Evolutionary conservation across 1,284 basidiomycete species (phyloP).

Genomic region (Irpex sp.): DNA sequence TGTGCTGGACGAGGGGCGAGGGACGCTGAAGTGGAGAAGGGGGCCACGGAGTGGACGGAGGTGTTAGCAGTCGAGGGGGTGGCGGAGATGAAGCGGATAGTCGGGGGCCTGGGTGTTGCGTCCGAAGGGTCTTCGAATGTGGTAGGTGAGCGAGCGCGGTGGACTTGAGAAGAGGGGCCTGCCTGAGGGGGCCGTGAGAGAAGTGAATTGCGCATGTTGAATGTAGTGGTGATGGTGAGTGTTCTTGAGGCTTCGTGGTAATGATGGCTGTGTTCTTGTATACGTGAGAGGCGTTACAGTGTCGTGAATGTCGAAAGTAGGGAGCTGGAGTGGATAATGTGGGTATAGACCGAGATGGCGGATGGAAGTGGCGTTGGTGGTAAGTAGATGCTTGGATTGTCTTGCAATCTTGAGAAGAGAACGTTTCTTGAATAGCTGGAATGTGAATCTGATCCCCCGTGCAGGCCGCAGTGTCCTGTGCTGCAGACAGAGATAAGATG

Average conservation of each 20-base stretch:
- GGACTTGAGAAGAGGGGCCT: constrained; percentile 19
- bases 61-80: constrained; percentile 53
- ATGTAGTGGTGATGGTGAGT: background rate
- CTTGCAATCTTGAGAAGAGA: constrained; percentile 2
- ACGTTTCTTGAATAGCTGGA: constrained; percentile 15
- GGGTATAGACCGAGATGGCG: constrained; percentile 1
- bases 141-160: constrained; percentile 20
- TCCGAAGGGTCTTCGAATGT: constrained; percentile 13
- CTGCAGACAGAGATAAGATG: background rate
- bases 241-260: background rate
- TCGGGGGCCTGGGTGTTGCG: constrained; percentile 35
- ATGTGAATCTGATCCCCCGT: constrained; percentile 9
- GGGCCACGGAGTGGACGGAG: constrained; percentile 29
- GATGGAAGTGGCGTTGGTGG: constrained; percentile 10
- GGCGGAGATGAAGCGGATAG: constrained; percentile 63
- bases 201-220: constrained; percentile 30
- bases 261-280: constrained; percentile 1
- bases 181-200: constrained; percentile 24
- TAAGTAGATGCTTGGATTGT: constrained; percentile 2
- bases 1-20: constrained; percentile 29
- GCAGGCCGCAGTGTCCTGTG: constrained; percentile 8
- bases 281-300: background rate
- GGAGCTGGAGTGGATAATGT: constrained; percentile 16
- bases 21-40: constrained; percentile 23
- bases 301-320: constrained; percentile 13